phyloP scores from a whole-genome alignment of 345 rosid species.

The Erodium maritimum region DNA sequence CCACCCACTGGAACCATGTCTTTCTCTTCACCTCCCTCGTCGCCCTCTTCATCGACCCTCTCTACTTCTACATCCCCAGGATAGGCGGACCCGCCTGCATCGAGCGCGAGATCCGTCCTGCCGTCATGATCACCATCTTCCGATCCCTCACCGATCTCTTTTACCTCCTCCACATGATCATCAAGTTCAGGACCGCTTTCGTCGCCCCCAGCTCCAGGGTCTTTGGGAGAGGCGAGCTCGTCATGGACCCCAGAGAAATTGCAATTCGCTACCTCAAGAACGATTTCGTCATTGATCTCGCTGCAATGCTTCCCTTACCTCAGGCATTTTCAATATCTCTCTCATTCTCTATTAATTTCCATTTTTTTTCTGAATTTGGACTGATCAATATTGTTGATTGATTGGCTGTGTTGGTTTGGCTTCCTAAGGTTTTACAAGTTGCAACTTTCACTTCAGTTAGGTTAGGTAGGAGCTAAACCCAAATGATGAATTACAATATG shows the following conservation, averaged over 20 bases:
- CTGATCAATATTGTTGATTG: too few species aligned
- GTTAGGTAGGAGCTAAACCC: too few species aligned
- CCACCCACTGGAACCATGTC: slow-evolving; percentile 75
- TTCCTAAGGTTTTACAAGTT: not conserved
- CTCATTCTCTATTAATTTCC: too few species aligned
- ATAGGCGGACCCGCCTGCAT: slow-evolving; percentile 50
- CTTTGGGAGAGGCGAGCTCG: slow-evolving; percentile 84
- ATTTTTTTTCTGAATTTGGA: too few species aligned
- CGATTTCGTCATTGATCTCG: slow-evolving; percentile 66
- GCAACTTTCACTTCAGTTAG: not conserved
- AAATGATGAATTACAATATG: too few species aligned
- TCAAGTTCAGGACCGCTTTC: slow-evolving; percentile 81
- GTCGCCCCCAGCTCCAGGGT: slow-evolving; percentile 64
- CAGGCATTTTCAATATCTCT: slow-evolving; percentile 26
- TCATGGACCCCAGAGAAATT: slow-evolving; percentile 66
- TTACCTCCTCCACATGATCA: slow-evolving; percentile 46
- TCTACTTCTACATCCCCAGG: slow-evolving; percentile 63
- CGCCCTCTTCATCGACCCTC: slow-evolving; percentile 82
- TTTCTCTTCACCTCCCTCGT: slow-evolving; percentile 61
- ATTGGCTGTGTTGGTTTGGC: not conserved
- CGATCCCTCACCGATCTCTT: slow-evolving; percentile 58
- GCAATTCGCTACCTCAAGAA: slow-evolving; percentile 48
- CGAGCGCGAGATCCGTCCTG: slow-evolving; percentile 31
- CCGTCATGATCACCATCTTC: slow-evolving; percentile 47
- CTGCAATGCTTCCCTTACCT: slow-evolving; percentile 77